Base-by-base conservation (phyloP, 2,329 filamentous ascomycete species). In the Metarhizium album region DNA sequence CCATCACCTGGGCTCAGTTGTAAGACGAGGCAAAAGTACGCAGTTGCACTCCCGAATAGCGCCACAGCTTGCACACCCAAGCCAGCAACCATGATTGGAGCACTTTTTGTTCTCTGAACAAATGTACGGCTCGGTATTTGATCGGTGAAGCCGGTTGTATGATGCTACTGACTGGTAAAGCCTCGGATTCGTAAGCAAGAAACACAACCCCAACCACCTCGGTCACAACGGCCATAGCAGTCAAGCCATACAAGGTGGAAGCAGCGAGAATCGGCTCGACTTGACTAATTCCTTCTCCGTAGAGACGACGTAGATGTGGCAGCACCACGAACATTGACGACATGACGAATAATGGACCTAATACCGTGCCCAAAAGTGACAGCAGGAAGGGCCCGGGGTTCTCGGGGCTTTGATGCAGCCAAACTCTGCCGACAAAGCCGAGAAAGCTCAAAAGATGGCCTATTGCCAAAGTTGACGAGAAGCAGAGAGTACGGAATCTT, bases 321-420 rank as follows among this genome's bases (percentile, higher is more conserved):
- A 77, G 59, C 7, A 72, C 57, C 22, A 69, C 60, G 49, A 72
- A 75, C 27, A 75, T 60, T 24, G 73, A 69, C 11, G 66, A 63
- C 11, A 67, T 68, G 54, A 76, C 67, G 38, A 75, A 62, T 2
- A 69, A 71, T 16, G 75, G 72, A 1, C 74, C 75, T 35, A 74
- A 59, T 20, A 72, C 61, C 2, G 73, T 75, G 18, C 75, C 74
- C 13, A 74, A 55, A 31, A 77, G 59, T 51, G 66, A 75, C 4
- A 78, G 55, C 11, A 67, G 60, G 54, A 76, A 75, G 52, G 62
- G 67, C 3, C 60, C 58, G 46, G 64, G 62, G 52, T 60, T 67
- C 38, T 62, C 60, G 8, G 59, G 58, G 27, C 64, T 56, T 7
- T 57, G 60, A 42, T 65, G 64, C 13, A 76, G 65, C 29, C 76